Evolutionary conservation across 2,329 filamentous ascomycete genomes (phyloP), one percentile per base, ranked within the genome.

Genomic region (Immersiporthe knoxdaviesiana): DNA sequence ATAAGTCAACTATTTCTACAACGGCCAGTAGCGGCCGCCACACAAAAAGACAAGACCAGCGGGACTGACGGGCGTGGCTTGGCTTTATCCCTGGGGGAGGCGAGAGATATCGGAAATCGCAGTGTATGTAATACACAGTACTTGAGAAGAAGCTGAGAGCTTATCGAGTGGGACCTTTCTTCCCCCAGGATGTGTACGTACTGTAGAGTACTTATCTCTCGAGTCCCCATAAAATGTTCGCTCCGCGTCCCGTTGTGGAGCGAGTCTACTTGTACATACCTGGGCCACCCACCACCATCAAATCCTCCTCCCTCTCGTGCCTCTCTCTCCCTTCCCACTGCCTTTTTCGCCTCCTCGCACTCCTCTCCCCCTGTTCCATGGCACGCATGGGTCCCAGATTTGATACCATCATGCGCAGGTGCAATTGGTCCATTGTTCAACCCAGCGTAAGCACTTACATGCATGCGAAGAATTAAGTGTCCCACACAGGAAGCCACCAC

Each of bases 161-260:
- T 63, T 63, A 63, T 63, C 54, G 54, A 35, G 41, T 21, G 41
- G 27, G 16, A 35, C 27, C 37, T 24, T 8, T 3, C 35, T 8
- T 35, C 35, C n/a, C n/a, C 39, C 10, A n/a, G 16, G 3, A n/a
- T 63, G n/a, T 47, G 60, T 39, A 39, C 60, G 24, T 63, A n/a
- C 60, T 12, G 37, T n/a, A 14, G n/a, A n/a, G n/a, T 44, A 44
- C 41, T 44, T 44, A 44, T 62, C 39, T 62, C 59, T 56, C 37
- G 12, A n/a, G 35, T n/a, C 59, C 59, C 59, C 59, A 62, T 44
- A 41, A 41, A 27, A 21, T n/a, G n/a, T 18, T 18, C 41, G 41
- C n/a, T n/a, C 30, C 8, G 7, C 18, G n/a, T 37, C n/a, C 59
- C 59, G 37, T 37, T 24, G 59, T 41, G 59, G 59, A 35, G 44